Evolutionary conservation across 768 basidiomycete genomes (phyloP).

Genomic region (Cystofilobasidium capitatum): DNA sequence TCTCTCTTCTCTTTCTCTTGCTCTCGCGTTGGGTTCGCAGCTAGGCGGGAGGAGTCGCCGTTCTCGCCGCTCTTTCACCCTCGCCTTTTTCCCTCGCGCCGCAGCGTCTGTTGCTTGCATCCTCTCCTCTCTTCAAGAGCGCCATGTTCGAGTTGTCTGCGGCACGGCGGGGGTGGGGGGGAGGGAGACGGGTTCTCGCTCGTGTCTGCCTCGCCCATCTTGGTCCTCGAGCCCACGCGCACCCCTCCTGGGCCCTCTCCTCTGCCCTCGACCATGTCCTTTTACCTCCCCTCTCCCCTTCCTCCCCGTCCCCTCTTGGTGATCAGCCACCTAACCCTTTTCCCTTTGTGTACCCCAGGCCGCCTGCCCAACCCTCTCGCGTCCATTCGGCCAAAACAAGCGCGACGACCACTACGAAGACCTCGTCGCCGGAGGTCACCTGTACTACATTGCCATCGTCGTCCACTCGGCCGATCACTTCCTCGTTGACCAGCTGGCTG

Average conservation of each 20-base stretch:
- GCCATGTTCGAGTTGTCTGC: too few species aligned
- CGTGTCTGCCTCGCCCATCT: not conserved
- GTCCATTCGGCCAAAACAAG: conserved; percentile 91
- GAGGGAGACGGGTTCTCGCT: too few species aligned
- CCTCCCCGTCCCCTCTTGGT: not conserved
- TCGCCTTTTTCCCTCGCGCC: too few species aligned
- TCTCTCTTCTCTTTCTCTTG: not conserved
- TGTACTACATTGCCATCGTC: conserved; percentile 90
- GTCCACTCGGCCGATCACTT: conserved; percentile 99
- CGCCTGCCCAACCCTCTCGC: conserved; percentile 78
- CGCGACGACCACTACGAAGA: conserved; percentile 75
- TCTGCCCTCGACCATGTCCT: not conserved
- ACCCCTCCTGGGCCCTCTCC: too few species aligned
- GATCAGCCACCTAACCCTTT: not conserved
- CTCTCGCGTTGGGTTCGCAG: too few species aligned
- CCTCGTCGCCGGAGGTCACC: conserved; percentile 65
- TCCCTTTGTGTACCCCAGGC: conserved; percentile 40
- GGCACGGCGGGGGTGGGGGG: too few species aligned
- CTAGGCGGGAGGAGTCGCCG: too few species aligned
- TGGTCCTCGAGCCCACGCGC: not conserved
- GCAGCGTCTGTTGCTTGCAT: too few species aligned
- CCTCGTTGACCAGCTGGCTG: conserved; percentile 93
- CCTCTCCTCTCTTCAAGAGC: too few species aligned
- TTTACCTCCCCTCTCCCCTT: not conserved
- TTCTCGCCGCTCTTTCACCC: too few species aligned